A percentile compares a stretch with the other conserved stretches of the same genome.
Evolutionary conservation across 345 rosid genomes (phyloP).

Genomic region (Salix caprea): DNA sequence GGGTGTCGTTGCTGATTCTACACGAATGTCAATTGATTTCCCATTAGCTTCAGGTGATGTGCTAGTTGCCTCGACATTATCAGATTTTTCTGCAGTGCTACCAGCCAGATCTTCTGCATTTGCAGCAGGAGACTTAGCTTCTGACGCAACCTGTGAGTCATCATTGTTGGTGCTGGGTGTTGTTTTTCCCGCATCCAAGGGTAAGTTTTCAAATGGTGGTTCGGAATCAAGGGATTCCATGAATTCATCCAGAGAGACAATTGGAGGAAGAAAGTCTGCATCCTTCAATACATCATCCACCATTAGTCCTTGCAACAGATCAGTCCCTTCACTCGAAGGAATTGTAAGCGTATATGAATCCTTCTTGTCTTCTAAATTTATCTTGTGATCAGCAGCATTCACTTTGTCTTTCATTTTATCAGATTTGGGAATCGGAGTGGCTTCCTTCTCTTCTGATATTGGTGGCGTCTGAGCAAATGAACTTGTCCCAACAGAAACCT

Average conservation of each 20-base stretch:
- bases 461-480: conserved; percentile 28
- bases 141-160: conserved; percentile 27
- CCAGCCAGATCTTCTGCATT: conserved; percentile 26
- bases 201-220: conserved; percentile 74
- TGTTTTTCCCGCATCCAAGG: conserved; percentile 37
- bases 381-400: conserved; percentile 31
- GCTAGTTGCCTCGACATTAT: conserved; percentile 20
- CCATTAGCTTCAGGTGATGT: conserved; percentile 19
- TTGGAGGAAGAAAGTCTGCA: conserved; percentile 78
- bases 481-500: conserved; percentile 50
- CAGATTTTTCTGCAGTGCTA: conserved; percentile 26
- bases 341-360: conserved; percentile 42
- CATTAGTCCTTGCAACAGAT: conserved; percentile 56
- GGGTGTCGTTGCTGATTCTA: conserved; percentile 20
- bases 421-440: conserved; percentile 12
- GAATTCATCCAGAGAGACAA: conserved; percentile 83
- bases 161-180: conserved; percentile 34
- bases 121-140: conserved; percentile 37
- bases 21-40: conserved; percentile 19
- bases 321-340: conserved; percentile 52
- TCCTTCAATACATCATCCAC: conserved; percentile 80
- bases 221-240: conserved; percentile 88
- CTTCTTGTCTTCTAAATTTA: conserved; percentile 25
- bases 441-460: conserved; percentile 28
- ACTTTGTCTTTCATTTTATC: conserved; percentile 31